Evolutionary conservation across 495 filamentous ascomycete species (phyloP), one percentile per base, ranked within the genome.

Genomic region (Ramalina intermedia): DNA sequence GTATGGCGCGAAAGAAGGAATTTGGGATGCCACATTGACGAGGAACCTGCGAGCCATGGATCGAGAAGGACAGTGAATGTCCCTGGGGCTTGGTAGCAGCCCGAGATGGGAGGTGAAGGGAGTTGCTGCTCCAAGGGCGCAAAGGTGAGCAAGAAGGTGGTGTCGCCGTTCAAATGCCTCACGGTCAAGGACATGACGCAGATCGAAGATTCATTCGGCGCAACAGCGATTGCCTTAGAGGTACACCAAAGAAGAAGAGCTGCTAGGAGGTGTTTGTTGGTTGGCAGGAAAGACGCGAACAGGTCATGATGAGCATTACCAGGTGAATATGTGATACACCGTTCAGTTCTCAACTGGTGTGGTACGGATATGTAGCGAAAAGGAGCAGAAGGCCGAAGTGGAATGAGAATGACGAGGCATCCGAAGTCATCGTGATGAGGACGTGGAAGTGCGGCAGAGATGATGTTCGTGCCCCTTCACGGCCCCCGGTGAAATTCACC

Each of bases 31-130:
- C 77, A 68, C 42, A 82, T 74, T 18, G 69, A 76, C 1, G 78
- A 74, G 4, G 72, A 55, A 0, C 81, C 84, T 12, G 64, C 65
- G 36, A 87, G 66, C 81, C 82, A 87, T 17, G 83, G 83, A 54
- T 87, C 83, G 17, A 87, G 50, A 46, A 86, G 66, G 35, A 86
- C 73, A 6, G 73, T 76, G 60, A 80, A 85, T 1, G 75, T 69
- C 20, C 69, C 69, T 42, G 69, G 67, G 39, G 53, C 41, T 38
- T 52, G 51, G 46, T 52, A 45, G 29, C 47, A 44, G 47, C 52
- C 44, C 7, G 39, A 6, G 13, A 40, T 16, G 18, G 60, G 46
- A 37, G 55, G 62, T 13, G 49, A 44, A 37, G 46, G 64, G 44
- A 54, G 52, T 60, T 43, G 62, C 66, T 49, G 51, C 13, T 41